Percentiles rank a stretch among this genome's conserved stretches.
Conservation (phyloP, 1,284 basidiomycete genomes). For the Leccinum huronense region DNA sequence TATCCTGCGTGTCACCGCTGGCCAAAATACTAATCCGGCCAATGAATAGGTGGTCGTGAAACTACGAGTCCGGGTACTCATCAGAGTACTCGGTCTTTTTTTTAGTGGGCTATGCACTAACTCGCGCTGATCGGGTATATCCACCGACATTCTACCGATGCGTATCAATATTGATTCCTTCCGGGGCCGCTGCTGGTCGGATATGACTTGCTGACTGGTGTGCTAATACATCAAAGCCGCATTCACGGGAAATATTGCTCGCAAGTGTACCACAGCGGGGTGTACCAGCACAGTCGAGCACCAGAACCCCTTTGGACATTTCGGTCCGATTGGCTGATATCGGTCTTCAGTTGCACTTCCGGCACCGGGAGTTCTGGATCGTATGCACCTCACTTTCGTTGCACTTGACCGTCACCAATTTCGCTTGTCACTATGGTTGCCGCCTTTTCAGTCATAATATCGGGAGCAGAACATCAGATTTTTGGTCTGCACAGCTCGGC, state of each 20-base stretch:
- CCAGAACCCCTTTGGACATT: neutral
- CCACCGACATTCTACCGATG: neutral
- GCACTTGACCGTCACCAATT: neutral
- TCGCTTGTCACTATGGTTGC: neutral
- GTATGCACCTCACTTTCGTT: neutral
- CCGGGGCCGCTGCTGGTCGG: neutral
- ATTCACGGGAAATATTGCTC: neutral
- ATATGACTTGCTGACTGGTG: neutral
- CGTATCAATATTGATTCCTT: neutral
- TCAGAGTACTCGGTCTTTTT: neutral
- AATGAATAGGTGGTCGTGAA: neutral
- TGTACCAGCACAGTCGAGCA: neutral
- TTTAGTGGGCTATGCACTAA: neutral
- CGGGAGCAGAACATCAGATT: neutral
- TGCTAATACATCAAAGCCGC: neutral
- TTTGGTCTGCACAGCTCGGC: neutral
- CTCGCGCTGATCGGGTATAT: neutral
- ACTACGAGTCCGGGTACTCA: neutral
- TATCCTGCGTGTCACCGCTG: neutral
- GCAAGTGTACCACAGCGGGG: neutral
- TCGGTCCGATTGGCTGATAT: neutral
- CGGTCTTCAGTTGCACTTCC: neutral
- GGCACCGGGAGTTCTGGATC: neutral
- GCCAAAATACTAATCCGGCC: neutral
- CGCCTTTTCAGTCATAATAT: neutral